phyloP scores from a whole-genome alignment of 139 green algal genomes.

The Chlamydomonas sp. region DNA sequence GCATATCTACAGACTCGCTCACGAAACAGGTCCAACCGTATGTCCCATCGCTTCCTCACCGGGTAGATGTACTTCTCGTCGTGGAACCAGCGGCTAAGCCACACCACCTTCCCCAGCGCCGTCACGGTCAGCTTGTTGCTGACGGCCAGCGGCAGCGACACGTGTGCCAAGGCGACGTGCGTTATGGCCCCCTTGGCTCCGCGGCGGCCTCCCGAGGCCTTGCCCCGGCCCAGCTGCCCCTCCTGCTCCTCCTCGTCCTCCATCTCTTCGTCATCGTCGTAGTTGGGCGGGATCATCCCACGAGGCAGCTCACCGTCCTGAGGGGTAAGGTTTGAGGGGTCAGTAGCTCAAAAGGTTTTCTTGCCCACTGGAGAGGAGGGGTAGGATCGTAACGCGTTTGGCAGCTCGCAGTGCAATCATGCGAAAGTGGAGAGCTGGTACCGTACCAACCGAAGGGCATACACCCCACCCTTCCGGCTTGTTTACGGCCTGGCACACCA shows the following conservation, averaged over 20 bases:
- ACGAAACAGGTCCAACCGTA: too few relatives aligned
- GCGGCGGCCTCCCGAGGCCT: too few relatives aligned
- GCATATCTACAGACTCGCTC: too few relatives aligned
- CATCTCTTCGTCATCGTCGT: constrained; percentile 58
- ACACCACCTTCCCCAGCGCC: constrained; percentile 72
- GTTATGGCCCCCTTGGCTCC: too few relatives aligned
- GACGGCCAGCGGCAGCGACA: constrained; percentile 48
- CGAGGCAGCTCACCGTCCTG: constrained; percentile 65
- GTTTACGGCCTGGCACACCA: too few relatives aligned
- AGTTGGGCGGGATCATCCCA: constrained; percentile 68
- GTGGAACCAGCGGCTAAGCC: constrained; percentile 75
- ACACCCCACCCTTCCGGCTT: too few relatives aligned
- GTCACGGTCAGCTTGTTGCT: constrained; percentile 54
- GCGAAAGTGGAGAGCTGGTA: too few relatives aligned
- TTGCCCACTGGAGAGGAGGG: too few relatives aligned
- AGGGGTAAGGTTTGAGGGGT: not conserved
- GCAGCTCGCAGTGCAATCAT: too few relatives aligned
- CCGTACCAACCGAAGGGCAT: too few relatives aligned
- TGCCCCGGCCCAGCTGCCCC: not conserved
- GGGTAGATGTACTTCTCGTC: constrained; percentile 76
- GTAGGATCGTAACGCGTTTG: too few relatives aligned
- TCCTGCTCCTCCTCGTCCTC: constrained; percentile 23
- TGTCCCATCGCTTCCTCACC: not conserved
- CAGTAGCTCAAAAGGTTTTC: too few relatives aligned
- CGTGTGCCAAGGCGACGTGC: not conserved